phyloP scores from a whole-genome alignment of 257 asterid species.

The Schizonepeta tenuifolia region DNA sequence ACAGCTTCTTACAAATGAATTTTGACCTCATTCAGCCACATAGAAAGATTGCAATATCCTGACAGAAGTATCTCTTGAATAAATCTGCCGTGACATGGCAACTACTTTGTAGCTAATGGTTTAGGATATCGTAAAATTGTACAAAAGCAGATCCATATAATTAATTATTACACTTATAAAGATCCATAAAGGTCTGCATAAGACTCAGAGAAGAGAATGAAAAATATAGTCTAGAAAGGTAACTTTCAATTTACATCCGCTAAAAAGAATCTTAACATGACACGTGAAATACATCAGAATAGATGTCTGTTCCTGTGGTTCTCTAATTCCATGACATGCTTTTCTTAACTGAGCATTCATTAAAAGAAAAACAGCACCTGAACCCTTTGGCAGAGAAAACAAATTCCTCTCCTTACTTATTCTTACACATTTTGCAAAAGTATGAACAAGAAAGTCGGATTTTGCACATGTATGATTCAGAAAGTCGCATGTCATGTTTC shows the following conservation, averaged over 20 bases:
- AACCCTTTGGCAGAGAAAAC: not conserved
- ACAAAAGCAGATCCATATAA: not conserved
- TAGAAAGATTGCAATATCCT: not conserved
- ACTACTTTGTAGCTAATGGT: conserved; percentile 8
- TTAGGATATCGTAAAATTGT: not conserved
- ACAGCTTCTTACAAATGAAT: not conserved
- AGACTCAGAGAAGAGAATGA: not conserved
- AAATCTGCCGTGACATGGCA: not conserved
- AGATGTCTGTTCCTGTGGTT: conserved; percentile 2
- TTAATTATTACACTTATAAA: not conserved
- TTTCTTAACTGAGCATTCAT: conserved; percentile 7
- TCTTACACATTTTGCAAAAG: conserved; percentile 10
- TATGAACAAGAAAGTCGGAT: no score
- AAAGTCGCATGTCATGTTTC: conserved; percentile 23
- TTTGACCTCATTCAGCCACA: not conserved
- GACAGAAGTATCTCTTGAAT: not conserved
- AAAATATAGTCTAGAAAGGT: not conserved
- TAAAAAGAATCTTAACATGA: not conserved
- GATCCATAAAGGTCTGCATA: not conserved
- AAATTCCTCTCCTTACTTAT: conserved; percentile 5
- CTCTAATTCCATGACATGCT: conserved; percentile 12
- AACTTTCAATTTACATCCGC: not conserved
- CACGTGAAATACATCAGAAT: not conserved
- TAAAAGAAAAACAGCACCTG: not conserved
- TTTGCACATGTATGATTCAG: conserved; percentile 24